These are phyloP conservation scores for Elaeis oleifera DNA, from an alignment of 202 grass and related monocot genomes.

Conservation along the genomic window DNA sequence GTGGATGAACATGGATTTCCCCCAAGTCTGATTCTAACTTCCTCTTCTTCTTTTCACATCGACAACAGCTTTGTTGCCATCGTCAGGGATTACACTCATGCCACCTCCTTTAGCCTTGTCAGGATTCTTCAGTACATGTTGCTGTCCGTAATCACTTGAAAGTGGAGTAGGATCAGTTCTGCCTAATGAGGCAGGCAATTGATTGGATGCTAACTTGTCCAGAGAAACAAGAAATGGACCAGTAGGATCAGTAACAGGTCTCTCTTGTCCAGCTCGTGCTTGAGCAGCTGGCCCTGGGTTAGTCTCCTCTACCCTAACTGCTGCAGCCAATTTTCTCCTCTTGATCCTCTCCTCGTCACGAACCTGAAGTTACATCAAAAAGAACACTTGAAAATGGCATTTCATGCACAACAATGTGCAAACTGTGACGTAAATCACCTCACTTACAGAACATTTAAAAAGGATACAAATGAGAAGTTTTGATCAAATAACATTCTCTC, in stretches of 20 bases:
- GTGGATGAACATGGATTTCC: constrained; percentile 41
- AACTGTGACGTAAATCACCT: background rate
- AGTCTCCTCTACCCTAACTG: constrained; percentile 35
- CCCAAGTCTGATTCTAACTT: constrained; percentile 40
- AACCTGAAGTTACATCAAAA: constrained; percentile 38
- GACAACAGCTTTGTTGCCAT: constrained; percentile 21
- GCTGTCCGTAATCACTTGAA: constrained; percentile 44
- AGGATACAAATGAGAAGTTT: too few species aligned
- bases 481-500: too few species aligned
- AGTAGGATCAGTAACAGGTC: background rate
- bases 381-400: background rate
- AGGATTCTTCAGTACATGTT: constrained; percentile 30
- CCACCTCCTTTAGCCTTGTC: constrained; percentile 32
- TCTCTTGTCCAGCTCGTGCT: constrained; percentile 36
- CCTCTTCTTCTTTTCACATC: constrained; percentile 61
- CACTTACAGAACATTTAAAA: background rate
- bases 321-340: constrained; percentile 57
- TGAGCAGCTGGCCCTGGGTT: constrained; percentile 21
- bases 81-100: constrained; percentile 22
- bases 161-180: constrained; percentile 27
- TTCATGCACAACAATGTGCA: background rate
- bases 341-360: constrained; percentile 71
- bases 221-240: constrained; percentile 9
- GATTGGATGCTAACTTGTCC: constrained; percentile 32
- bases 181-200: constrained; percentile 11